Conservation (phyloP, 441 rosid genomes). For the Populus tomentosa region DNA sequence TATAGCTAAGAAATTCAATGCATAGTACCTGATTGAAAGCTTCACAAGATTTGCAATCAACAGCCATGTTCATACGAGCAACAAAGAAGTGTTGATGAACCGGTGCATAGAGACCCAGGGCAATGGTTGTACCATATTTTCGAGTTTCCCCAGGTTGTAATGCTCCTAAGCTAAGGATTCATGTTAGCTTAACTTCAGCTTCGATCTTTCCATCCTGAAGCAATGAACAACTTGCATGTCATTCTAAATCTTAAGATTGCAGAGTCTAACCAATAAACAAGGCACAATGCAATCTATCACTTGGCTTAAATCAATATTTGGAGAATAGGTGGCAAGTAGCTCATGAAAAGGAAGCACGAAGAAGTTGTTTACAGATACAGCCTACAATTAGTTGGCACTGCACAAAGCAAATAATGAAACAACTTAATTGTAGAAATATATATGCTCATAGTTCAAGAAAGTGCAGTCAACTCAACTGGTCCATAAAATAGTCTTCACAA, state of each 20-base stretch:
- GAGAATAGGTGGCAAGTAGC: not conserved
- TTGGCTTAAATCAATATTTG: conserved; percentile 1
- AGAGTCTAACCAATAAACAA: not conserved
- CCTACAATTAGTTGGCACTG: not conserved
- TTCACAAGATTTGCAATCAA: conserved; percentile 84
- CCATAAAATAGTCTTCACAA: not conserved
- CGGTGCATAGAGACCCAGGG: conserved; percentile 83
- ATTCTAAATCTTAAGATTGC: conserved; percentile 1
- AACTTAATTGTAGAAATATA: not conserved
- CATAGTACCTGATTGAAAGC: conserved; percentile 67
- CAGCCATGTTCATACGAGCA: conserved; percentile 88
- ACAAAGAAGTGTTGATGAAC: conserved; percentile 91
- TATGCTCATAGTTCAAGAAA: not conserved
- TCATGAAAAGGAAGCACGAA: not conserved
- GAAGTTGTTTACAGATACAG: not conserved
- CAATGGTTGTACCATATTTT: conserved; percentile 82
- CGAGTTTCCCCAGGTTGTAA: conserved; percentile 77
- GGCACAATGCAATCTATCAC: not conserved
- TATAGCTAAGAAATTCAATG: conserved; percentile 2
- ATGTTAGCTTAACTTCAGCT: conserved; percentile 86
- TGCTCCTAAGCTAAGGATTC: conserved; percentile 87
- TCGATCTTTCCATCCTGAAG: conserved; percentile 84
- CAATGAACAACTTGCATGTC: conserved; percentile 12
- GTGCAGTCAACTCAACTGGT: not conserved
- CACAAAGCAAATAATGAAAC: not conserved